Evolutionary conservation across 768 basidiomycete species (phyloP).

Genomic region (Clitopilus hobsonii): DNA sequence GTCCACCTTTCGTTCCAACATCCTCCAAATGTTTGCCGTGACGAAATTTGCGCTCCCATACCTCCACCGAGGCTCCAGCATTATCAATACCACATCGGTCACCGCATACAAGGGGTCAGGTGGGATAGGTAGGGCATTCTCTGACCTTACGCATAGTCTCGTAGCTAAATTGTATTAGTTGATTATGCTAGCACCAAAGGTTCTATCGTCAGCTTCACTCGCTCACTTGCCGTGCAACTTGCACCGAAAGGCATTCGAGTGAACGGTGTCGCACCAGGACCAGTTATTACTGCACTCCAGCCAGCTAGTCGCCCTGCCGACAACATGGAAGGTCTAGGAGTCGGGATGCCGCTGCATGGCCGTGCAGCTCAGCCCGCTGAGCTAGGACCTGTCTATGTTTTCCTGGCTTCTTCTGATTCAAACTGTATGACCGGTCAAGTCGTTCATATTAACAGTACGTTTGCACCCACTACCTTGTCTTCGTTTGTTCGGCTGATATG

Average conservation of each 20-base stretch:
- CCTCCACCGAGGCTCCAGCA: constrained; percentile 50
- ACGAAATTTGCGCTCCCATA: constrained; percentile 54
- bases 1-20: constrained; percentile 53
- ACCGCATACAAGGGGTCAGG: constrained; percentile 41
- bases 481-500: too few relatives aligned
- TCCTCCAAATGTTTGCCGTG: constrained; percentile 54
- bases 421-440: constrained; percentile 35
- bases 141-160: constrained; percentile 14
- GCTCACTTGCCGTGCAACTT: constrained; percentile 47
- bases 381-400: constrained; percentile 49
- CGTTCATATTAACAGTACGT: constrained; percentile 30
- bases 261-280: constrained; percentile 47
- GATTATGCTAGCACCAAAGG: constrained; percentile 62
- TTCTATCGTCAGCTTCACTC: constrained; percentile 53
- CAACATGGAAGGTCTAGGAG: constrained; percentile 24
- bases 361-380: constrained; percentile 19
- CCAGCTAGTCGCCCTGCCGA: constrained; percentile 44
- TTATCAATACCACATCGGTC: constrained; percentile 61
- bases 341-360: constrained; percentile 45
- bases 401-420: constrained; percentile 41
- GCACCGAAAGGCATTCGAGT: constrained; percentile 32
- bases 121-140: constrained; percentile 17
- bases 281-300: constrained; percentile 55
- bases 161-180: constrained; percentile 10
- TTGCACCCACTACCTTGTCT: too few relatives aligned